A percentile compares a stretch with the other conserved stretches of the same genome.
phyloP scores from a whole-genome alignment of 495 filamentous ascomycete genomes.

The Daldinia loculata region DNA sequence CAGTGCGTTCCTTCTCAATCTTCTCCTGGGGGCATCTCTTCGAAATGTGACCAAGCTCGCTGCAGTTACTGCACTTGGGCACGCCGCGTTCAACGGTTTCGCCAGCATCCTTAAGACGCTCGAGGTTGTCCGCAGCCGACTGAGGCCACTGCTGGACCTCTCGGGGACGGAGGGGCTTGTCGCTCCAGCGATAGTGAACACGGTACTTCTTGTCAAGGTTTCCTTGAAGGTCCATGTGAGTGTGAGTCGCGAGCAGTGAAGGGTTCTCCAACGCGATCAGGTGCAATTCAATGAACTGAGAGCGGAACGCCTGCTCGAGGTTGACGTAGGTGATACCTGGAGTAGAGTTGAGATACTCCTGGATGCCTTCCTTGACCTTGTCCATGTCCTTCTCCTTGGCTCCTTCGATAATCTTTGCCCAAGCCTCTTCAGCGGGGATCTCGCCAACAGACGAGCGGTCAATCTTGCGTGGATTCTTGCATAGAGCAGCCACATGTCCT shows the following conservation, averaged over 20 bases:
- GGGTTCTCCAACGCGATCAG: slow-evolving; percentile 80
- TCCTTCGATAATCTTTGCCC: slow-evolving; percentile 71
- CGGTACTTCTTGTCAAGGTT: slow-evolving; percentile 77
- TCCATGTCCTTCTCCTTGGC: slow-evolving; percentile 72
- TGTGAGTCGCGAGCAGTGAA: slow-evolving; percentile 66
- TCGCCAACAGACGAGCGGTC: slow-evolving; percentile 68
- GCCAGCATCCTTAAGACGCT: slow-evolving; percentile 78
- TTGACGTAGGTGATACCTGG: slow-evolving; percentile 71
- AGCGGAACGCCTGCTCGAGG: slow-evolving; percentile 78
- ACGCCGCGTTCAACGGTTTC: slow-evolving; percentile 71
- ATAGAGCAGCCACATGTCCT: slow-evolving; percentile 74
- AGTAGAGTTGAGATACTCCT: slow-evolving; percentile 77
- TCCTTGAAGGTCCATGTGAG: slow-evolving; percentile 85
- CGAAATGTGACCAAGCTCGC: slow-evolving; percentile 75
- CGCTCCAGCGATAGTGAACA: slow-evolving; percentile 71
- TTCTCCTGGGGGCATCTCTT: slow-evolving; percentile 73
- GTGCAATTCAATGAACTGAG: slow-evolving; percentile 67
- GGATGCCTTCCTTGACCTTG: slow-evolving; percentile 75
- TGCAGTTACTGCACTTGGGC: slow-evolving; percentile 75
- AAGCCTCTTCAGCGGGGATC: slow-evolving; percentile 70
- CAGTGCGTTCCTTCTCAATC: slow-evolving; percentile 53
- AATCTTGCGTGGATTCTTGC: slow-evolving; percentile 74
- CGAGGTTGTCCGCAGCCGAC: slow-evolving; percentile 71
- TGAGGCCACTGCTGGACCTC: slow-evolving; percentile 70
- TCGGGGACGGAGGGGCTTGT: slow-evolving; percentile 70